Evolutionary conservation across 176 grass and related monocot genomes (phyloP).

Genomic region (Oryza glaberrima): DNA sequence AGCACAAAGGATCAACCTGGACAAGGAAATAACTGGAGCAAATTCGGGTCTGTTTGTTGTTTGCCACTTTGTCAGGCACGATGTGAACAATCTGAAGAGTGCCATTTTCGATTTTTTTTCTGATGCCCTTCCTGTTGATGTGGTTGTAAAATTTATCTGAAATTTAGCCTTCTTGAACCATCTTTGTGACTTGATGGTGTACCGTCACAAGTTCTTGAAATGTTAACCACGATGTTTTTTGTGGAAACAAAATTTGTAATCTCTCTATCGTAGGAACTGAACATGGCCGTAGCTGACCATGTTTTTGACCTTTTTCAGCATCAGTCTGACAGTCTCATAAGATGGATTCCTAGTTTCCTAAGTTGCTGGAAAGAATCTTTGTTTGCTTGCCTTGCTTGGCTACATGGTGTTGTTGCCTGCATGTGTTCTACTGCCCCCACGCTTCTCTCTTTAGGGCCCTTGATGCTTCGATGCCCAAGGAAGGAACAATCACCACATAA

Average conservation of each 20-base stretch:
- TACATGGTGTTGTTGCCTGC: neutral
- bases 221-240: neutral
- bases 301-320: neutral
- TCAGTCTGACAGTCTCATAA: neutral
- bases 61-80: neutral
- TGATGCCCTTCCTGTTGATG: neutral
- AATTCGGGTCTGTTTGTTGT: neutral
- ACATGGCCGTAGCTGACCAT: neutral
- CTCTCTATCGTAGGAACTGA: neutral
- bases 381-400: constrained; percentile 46
- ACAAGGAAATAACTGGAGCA: neutral
- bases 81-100: too few relatives aligned
- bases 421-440: neutral
- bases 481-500: constrained; percentile 34
- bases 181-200: neutral
- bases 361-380: constrained; percentile 35
- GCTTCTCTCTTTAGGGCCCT: constrained; percentile 28
- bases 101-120: neutral
- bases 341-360: constrained; percentile 1
- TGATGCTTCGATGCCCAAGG: constrained; percentile 40
- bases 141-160: neutral
- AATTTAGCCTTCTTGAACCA: neutral
- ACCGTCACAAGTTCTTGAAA: neutral
- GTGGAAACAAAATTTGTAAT: neutral
- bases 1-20: neutral